These are phyloP conservation scores for Aspergillus haitiensis DNA, from an alignment of 495 filamentous ascomycete genomes.

Conservation along the genomic window DNA sequence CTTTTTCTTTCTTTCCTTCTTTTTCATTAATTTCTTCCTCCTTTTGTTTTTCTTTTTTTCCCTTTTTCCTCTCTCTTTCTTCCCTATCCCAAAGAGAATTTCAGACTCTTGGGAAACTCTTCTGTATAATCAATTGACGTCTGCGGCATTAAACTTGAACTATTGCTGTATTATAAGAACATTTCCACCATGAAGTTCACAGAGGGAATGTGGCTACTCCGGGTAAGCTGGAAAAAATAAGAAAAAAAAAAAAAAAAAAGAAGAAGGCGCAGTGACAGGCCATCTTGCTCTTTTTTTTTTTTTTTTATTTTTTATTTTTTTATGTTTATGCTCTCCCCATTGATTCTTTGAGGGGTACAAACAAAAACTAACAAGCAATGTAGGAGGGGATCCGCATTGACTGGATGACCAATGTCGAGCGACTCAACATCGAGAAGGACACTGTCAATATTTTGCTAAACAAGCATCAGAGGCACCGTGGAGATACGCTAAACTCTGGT, in stretches of 20 bases:
- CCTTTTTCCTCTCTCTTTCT: not conserved
- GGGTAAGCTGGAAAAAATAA: conserved; percentile 24
- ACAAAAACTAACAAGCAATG: conserved; percentile 10
- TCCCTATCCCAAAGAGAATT: not conserved
- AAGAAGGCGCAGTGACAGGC: not conserved
- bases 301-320: no score
- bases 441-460: conserved; percentile 42
- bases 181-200: conserved; percentile 46
- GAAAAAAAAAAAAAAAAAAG: no score
- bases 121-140: not conserved
- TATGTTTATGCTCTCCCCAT: not conserved
- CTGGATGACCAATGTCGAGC: conserved; percentile 52
- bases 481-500: conserved; percentile 59
- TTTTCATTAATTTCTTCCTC: not conserved
- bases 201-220: conserved; percentile 45
- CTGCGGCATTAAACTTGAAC: conserved; percentile 1
- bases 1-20: not conserved
- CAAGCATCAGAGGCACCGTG: conserved; percentile 48
- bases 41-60: not conserved
- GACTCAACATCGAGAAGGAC: conserved; percentile 36
- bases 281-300: not conserved
- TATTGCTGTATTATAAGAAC: not conserved
- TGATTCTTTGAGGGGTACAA: not conserved
- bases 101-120: not conserved
- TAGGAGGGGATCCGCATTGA: conserved; percentile 45